Evolutionary conservation across 2,329 filamentous ascomycete species (phyloP), one percentile per base, ranked within the genome.

Genomic region (Xylariaceae sp.): DNA sequence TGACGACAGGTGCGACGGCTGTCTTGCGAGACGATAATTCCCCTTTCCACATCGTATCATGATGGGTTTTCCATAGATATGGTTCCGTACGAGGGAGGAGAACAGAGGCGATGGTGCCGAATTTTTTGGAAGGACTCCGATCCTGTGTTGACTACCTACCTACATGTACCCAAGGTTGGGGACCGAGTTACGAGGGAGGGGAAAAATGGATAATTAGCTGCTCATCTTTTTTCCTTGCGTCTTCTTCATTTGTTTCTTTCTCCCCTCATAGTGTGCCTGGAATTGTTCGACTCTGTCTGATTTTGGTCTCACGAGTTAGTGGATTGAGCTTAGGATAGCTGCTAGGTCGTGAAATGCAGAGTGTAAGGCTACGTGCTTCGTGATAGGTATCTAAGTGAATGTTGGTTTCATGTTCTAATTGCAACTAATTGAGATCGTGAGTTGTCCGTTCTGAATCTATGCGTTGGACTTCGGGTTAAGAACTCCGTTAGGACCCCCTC

Each of bases 31-130:
- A 60, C 17, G 49, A 53, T 30, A 18, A 35, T 13, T 15, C 44
- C 7, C 9, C 53, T 62, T 9, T 37, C 51, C n/a, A 44, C 52
- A 17, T 30, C n/a, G 30, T 48, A 23, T 47, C 45, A 17, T 53
- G 49, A 42, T 37, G 55, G 9, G 11, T 60, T 58, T 58, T 34
- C 47, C 57, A 51, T 55, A 55, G 51, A 52, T 56, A 13, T 9
- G 3, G 13, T 49, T 6, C 17, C 23, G 4, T 23, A 23, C 15
- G 47, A 8, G 17, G 11, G 7, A 23, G 23, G 47, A 23, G 15
- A 18, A 23, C 23, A 49, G 15, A 18, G 23, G 15, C 47, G n/a
- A 49, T 49, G n/a, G 15, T 49, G 7, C 8, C 13, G 1, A 15
- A 3, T 30, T 10, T 5, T 9, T 7, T 6, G 47, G 47, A 9